Conservation (phyloP, 2,329 filamentous ascomycete species). For the Curvularia spicifera region DNA sequence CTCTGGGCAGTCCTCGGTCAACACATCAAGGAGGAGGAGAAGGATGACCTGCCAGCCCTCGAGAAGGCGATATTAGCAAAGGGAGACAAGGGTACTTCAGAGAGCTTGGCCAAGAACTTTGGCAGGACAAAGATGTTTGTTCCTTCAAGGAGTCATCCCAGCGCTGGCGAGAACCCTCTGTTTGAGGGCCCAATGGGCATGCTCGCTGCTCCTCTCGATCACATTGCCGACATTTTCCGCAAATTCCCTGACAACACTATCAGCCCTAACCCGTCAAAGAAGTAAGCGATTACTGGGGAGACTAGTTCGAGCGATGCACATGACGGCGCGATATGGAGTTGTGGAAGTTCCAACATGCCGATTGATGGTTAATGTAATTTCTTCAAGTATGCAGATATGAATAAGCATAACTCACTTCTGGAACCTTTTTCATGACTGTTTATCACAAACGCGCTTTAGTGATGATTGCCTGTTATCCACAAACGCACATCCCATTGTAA, state of each 20-base stretch:
- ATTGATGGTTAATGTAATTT: not conserved
- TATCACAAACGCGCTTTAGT: not conserved
- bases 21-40: conserved; percentile 45
- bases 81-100: conserved; percentile 25
- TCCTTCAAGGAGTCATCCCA: conserved; percentile 41
- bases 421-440: not conserved
- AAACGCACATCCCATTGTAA: not conserved
- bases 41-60: conserved; percentile 39
- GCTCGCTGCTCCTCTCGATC: conserved; percentile 64
- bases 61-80: conserved; percentile 29
- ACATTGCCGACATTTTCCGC: conserved; percentile 61
- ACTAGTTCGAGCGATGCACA: not conserved
- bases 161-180: conserved; percentile 57
- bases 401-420: not conserved
- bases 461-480: not conserved
- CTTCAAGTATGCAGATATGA: not conserved
- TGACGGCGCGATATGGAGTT: not conserved
- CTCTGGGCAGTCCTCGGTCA: conserved; percentile 29
- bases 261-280: conserved; percentile 33
- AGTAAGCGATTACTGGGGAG: conserved; percentile 10
- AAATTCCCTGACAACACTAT: conserved; percentile 57
- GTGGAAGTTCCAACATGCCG: not conserved
- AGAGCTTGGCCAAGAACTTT: conserved; percentile 40
- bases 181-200: conserved; percentile 64
- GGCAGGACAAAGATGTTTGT: conserved; percentile 41